Percentiles rank a stretch among this genome's conserved stretches.
phyloP scores from a whole-genome alignment of 2,329 filamentous ascomycete genomes.

The Colletotrichum destructivum region DNA sequence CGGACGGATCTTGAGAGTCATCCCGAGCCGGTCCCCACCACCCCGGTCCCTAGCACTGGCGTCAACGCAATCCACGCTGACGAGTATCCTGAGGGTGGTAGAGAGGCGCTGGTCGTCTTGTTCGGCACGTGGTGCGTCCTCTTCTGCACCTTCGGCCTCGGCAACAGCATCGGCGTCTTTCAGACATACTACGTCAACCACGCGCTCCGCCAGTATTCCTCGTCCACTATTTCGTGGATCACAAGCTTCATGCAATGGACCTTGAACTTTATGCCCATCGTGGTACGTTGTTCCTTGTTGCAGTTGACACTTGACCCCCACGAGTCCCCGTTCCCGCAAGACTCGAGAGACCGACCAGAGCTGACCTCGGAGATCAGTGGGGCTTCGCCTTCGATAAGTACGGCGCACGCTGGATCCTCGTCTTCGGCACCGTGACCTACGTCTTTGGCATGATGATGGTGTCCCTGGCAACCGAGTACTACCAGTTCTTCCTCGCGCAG shows the following conservation, averaged over 20 bases:
- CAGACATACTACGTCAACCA: constrained; percentile 70
- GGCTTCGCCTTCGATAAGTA: constrained; percentile 75
- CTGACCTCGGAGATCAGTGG: constrained; percentile 37
- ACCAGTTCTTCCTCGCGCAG: constrained; percentile 62
- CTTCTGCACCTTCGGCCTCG: constrained; percentile 61
- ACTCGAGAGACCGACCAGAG: constrained; percentile 47
- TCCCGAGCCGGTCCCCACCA: constrained; percentile 1
- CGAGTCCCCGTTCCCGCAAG: constrained; percentile 49
- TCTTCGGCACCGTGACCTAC: constrained; percentile 69
- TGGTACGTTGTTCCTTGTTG: constrained; percentile 47
- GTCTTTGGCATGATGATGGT: constrained; percentile 78
- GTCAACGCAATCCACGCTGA: constrained; percentile 49
- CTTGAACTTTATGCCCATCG: constrained; percentile 62
- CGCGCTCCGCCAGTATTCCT: constrained; percentile 62
- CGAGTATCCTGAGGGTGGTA: constrained; percentile 70
- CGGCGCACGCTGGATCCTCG: constrained; percentile 72
- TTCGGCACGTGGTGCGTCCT: constrained; percentile 60
- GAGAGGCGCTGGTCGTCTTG: constrained; percentile 70
- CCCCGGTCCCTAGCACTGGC: constrained; percentile 27
- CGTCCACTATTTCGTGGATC: constrained; percentile 73
- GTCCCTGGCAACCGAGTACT: constrained; percentile 62
- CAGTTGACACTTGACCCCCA: no score
- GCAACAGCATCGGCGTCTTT: constrained; percentile 68
- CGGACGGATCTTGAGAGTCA: constrained; percentile 36
- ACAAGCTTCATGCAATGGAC: constrained; percentile 63